These are phyloP conservation scores for Colletotrichum lindemuthianum DNA, from an alignment of 2,329 filamentous ascomycete genomes.

Conservation along the genomic window DNA sequence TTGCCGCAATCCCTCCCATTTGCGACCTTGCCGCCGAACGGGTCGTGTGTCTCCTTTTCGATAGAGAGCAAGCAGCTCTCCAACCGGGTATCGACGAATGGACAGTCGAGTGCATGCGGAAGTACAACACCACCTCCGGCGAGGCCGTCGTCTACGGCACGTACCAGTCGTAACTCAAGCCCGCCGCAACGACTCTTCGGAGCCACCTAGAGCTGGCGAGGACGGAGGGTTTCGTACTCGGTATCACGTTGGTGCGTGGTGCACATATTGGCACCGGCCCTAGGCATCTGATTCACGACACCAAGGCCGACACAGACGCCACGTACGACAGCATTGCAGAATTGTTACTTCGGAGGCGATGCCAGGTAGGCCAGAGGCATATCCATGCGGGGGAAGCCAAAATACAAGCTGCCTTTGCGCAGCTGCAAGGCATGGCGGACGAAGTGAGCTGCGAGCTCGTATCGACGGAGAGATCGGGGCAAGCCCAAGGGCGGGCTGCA, in stretches of 20 bases:
- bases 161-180: conserved; percentile 81
- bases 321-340: conserved; percentile 79
- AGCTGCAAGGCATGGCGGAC: conserved; percentile 80
- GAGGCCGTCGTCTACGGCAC: conserved; percentile 81
- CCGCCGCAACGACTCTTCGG: conserved; percentile 65
- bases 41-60: conserved; percentile 80
- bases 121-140: conserved; percentile 73
- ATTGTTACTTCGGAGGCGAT: conserved; percentile 72
- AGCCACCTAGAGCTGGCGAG: conserved; percentile 68
- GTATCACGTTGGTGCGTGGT: conserved; percentile 80
- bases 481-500: neutral
- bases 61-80: conserved; percentile 84
- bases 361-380: conserved; percentile 63
- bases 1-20: conserved; percentile 76
- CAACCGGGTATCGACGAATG: conserved; percentile 85
- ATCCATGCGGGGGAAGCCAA: conserved; percentile 54
- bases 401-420: conserved; percentile 50
- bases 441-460: conserved; percentile 79
- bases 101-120: conserved; percentile 79
- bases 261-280: conserved; percentile 79
- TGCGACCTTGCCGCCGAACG: conserved; percentile 77
- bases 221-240: conserved; percentile 71
- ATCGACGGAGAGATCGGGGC: conserved; percentile 32
- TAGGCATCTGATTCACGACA: conserved; percentile 75
- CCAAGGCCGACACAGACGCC: conserved; percentile 75